Base-by-base conservation (phyloP, 208 protist species). In the Wallacemonas collosoma region DNA sequence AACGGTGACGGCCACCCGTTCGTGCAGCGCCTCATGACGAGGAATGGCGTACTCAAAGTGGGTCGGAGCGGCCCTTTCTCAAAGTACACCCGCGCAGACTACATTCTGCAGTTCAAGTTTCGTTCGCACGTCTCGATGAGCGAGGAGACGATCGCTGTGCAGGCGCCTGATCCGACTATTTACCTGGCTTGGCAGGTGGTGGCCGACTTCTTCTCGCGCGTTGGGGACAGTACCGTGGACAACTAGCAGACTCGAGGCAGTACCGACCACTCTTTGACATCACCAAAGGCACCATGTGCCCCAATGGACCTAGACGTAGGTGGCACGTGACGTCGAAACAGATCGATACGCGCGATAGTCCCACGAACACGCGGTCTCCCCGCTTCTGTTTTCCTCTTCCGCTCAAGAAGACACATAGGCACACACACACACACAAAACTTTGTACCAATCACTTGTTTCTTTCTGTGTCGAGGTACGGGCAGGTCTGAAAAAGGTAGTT, bases 121-220 rank as follows among this genome's bases (percentile, higher is more conserved):
- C 54, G 71, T 14, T 87, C 80, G 0, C 71, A 54, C 2, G 67
- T 88, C 8, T 77, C 63, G 17, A 71, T 58, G 17, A 83, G 60
- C 1, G 83, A 90, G 66, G 85, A 93, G 63, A 57, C 72, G 47
- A 45, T 93, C 39, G 85, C 85, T 45, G 72, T 90, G 5, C 81
- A 81, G 62, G 76, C 85, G 14, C 73, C 78, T 2, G 81, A 86
- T 77, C 80, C 75, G 36, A 73, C 74, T 3, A 71, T 87, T 51
- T 85, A 86, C 57, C 17, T 89, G 12, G 82, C 88, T 1, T 90
- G 85, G 83, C 68, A 78, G n/a, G 85, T 93, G n/a, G 79, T 93
- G 35, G 77, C 71, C 1, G 73, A 85, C n/a, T 93, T 87, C 53
- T 81, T 93, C 62, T 79, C 79, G 40, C 80, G 78, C 36, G 73